Evolutionary conservation across 2,329 filamentous ascomycete species (phyloP), one percentile per base, ranked within the genome.

Genomic region (Calonectria hawksworthii): DNA sequence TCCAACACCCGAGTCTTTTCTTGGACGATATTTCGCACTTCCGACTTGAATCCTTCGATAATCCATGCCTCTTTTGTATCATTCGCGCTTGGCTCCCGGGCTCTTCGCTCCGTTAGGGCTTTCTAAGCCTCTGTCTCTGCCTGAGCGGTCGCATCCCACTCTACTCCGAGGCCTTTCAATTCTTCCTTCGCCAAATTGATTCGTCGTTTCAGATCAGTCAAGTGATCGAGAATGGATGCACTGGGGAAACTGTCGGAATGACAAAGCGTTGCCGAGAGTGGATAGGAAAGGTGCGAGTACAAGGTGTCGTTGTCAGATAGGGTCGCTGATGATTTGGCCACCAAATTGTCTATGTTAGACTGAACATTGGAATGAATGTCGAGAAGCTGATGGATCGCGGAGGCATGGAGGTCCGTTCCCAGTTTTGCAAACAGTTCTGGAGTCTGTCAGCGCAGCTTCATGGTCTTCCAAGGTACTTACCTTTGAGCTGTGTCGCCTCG

Each of bases 191-290:
- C 82, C 0, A 54, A 61, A 0, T 44, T 44, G 3, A 85, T 69
- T 8, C 80, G 75, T 2, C 74, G 68, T 1, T 79, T 74, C 2
- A 85, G 54, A 1, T 50, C 67, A 1, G 75, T 36, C 4, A 85
- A 36, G 26, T 85, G 85, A 2, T 70, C 65, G 0, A 69, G 71
- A 1, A 86, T 75, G 0, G 78, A 83, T 0, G 80, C 81, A n/a
- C 69, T 69, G 0, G 82, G 77, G 11, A 79, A 68, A 0, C 68
- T 74, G 21, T 77, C 67, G 0, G 80, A 78, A 44, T 81, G 77
- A 23, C 84, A 86, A 4, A 84, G 70, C 0, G 85, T 86, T 1
- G 78, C 80, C 0, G 80, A 80, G 1, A 86, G 73, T 0, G 84
- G 84, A n/a, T 79, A 80, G 0, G 77, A 68, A 9, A 86, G 80